Conservation (phyloP, 2,329 filamentous ascomycete genomes). For the Neonectria ditissima region DNA sequence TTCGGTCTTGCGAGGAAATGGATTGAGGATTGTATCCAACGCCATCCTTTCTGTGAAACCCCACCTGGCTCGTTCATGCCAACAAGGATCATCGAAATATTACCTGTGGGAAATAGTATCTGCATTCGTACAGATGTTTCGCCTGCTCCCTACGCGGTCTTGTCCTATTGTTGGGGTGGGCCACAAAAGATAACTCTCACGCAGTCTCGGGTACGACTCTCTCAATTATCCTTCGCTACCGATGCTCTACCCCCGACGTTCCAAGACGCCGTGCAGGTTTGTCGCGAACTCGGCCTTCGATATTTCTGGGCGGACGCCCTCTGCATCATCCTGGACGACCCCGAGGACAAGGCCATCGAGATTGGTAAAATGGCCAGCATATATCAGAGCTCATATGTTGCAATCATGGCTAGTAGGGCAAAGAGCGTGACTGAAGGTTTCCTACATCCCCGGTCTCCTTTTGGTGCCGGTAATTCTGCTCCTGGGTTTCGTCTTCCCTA, state of each 20-base stretch:
- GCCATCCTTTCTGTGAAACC: neutral
- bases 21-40: neutral
- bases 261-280: slow-evolving; percentile 7
- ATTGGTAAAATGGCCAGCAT: slow-evolving; percentile 25
- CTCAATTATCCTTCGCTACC: neutral
- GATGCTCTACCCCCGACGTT: neutral
- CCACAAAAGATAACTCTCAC: slow-evolving; percentile 8
- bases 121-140: neutral
- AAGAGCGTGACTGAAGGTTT: slow-evolving; percentile 10
- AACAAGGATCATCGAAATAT: neutral
- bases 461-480: neutral
- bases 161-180: slow-evolving; percentile 16
- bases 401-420: slow-evolving; percentile 3
- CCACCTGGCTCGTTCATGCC: neutral
- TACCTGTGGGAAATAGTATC: neutral
- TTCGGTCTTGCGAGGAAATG: neutral
- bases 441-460: neutral
- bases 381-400: slow-evolving; percentile 21
- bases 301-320: slow-evolving; percentile 26
- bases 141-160: slow-evolving; percentile 2
- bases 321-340: slow-evolving; percentile 25
- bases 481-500: neutral
- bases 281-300: slow-evolving; percentile 5
- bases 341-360: slow-evolving; percentile 23
- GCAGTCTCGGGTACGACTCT: neutral